These are phyloP conservation scores for Hymenoscyphus albidus DNA, from an alignment of 2,329 filamentous ascomycete genomes.

Conservation along the genomic window DNA sequence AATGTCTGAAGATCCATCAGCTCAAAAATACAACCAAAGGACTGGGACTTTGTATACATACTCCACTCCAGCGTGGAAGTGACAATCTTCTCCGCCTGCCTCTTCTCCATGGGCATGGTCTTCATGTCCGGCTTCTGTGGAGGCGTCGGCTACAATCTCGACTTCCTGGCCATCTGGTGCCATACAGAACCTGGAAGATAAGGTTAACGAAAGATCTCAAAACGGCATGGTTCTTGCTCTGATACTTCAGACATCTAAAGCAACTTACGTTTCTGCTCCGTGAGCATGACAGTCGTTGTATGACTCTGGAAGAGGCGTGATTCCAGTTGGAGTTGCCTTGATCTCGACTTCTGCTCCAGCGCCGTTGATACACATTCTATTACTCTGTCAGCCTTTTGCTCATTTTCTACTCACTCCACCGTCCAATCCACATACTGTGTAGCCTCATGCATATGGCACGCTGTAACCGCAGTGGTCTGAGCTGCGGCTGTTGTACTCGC, in stretches of 20 bases:
- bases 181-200: constrained; percentile 55
- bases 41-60: constrained; percentile 40
- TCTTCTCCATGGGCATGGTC: not conserved
- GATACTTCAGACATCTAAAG: not conserved
- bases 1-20: not conserved
- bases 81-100: constrained; percentile 50
- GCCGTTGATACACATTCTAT: constrained; percentile 41
- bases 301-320: constrained; percentile 49
- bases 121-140: constrained; percentile 23
- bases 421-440: constrained; percentile 32
- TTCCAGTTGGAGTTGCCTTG: constrained; percentile 48
- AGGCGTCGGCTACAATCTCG: constrained; percentile 41
- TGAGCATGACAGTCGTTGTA: constrained; percentile 66
- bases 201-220: not conserved
- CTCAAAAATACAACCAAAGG: not conserved
- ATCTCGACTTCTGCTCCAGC: constrained; percentile 43
- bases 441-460: constrained; percentile 49
- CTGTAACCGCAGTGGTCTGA: constrained; percentile 49
- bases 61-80: constrained; percentile 74
- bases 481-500: not conserved
- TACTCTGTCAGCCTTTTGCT: constrained; percentile 7
- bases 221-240: not conserved
- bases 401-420: not conserved
- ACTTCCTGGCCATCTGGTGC: constrained; percentile 57
- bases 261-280: constrained; percentile 50